Evolutionary conservation across 345 rosid genomes (phyloP).

Genomic region (Arabidopsis suecica): DNA sequence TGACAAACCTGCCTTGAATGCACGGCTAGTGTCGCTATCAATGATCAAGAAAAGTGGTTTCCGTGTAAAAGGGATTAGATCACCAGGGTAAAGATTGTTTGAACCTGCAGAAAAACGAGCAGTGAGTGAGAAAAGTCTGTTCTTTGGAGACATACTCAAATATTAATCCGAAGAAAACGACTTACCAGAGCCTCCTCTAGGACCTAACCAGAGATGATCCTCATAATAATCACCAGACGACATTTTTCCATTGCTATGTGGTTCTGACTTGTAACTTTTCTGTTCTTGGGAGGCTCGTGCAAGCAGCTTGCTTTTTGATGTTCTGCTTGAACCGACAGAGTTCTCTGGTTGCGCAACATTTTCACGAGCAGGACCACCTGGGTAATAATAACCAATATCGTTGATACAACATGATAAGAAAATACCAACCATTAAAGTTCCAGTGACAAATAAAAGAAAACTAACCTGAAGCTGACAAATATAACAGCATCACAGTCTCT

Average conservation of each 20-base stretch:
- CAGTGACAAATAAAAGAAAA: conserved; percentile 36
- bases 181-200: conserved; percentile 77
- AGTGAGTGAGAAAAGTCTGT: conserved; percentile 16
- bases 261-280: conserved; percentile 54
- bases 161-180: conserved; percentile 31
- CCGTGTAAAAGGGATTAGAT: conserved; percentile 93
- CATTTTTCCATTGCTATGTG: conserved; percentile 59
- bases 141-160: conserved; percentile 3
- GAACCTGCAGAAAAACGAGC: conserved; percentile 58
- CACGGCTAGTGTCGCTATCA: conserved; percentile 96
- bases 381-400: conserved; percentile 35
- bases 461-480: conserved; percentile 86
- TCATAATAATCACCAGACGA: conserved; percentile 51
- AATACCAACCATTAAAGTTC: conserved; percentile 27
- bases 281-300: conserved; percentile 58
- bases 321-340: conserved; percentile 63
- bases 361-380: conserved; percentile 66
- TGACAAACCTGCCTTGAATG: conserved; percentile 99
- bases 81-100: conserved; percentile 84
- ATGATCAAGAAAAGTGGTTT: conserved; percentile 91
- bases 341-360: conserved; percentile 52
- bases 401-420: conserved; percentile 10
- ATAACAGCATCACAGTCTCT: conserved; percentile 77
- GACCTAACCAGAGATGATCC: conserved; percentile 73
- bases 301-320: conserved; percentile 63